A percentile compares a stretch with the other conserved stretches of the same genome.
Conservation (phyloP, 495 filamentous ascomycete genomes). For the Talaromyces adpressus region DNA sequence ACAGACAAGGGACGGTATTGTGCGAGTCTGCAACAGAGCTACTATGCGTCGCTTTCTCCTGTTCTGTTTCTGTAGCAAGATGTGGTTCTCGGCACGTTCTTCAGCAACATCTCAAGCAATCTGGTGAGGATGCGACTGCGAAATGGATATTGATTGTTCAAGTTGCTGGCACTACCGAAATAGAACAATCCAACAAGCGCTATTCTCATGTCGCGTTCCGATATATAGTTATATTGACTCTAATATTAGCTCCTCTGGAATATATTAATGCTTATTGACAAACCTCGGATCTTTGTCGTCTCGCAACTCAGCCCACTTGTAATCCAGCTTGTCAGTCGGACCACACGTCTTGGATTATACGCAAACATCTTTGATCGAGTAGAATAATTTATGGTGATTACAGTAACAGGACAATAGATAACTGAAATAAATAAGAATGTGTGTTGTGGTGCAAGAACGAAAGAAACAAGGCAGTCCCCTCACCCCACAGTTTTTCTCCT, state of each 20-base stretch:
- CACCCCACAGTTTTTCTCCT: slow-evolving; percentile 2
- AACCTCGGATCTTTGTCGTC: not conserved
- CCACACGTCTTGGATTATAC: not conserved
- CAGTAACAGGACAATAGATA: not conserved
- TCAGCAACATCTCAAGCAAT: too few relatives aligned
- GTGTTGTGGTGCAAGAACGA: too few relatives aligned
- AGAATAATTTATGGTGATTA: not conserved
- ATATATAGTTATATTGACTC: not conserved
- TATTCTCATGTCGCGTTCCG: not conserved
- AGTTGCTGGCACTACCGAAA: not conserved
- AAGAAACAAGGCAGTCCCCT: not conserved
- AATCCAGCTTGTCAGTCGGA: not conserved
- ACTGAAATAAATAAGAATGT: too few relatives aligned
- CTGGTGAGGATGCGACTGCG: too few relatives aligned
- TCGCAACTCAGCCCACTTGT: too few relatives aligned
- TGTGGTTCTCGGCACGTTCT: not conserved
- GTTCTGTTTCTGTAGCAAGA: not conserved
- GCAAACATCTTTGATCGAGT: not conserved
- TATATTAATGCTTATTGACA: not conserved
- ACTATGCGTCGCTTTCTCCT: not conserved
- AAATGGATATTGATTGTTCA: not conserved
- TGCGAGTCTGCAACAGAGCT: not conserved
- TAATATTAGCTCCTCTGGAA: not conserved
- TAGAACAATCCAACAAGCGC: not conserved
- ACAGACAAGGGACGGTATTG: not conserved